Base-by-base conservation (phyloP, 257 asterid genomes). In the Leonotis leonurus region DNA sequence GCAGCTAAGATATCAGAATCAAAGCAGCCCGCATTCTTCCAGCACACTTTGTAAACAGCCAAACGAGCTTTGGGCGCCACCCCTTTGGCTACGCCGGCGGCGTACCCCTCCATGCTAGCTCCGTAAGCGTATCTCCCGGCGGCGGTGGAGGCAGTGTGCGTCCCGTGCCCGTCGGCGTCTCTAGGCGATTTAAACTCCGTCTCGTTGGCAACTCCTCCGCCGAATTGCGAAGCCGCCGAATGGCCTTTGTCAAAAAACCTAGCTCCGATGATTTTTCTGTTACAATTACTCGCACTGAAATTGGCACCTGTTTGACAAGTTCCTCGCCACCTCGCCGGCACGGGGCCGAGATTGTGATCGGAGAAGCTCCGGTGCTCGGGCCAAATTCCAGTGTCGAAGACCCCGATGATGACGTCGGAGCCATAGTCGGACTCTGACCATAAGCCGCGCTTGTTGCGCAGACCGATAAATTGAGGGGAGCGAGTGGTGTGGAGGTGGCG, bases 341-440 rank as follows among this genome's bases (percentile, higher is more conserved):
- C 87, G 3, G 96, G 95, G 1, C 93, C 93, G 5, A 89, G 75
- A 52, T 86, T 83, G 48, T 77, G 73, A 65, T 86, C 96, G 4
- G 93, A 83, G 73, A 89, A 89, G 63, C 95, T 85, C 70, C 90
- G 60, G 0, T 88, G 60, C 69, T 89, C 96, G n/a, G 96, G 96
- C 95, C 95, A 84, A 62, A 89, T 79, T 0, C 95, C 96, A 11
- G 96, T 89, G 30, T 86, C 96, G 12, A 89, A 79, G n/a, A 89
- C 77, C 0, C 93, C 96, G 0, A 89, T 74, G 0, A 89, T 86
- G 0, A 89, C 87, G 33, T 88, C 95, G 1, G 96, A 82, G 0
- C 96, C 95, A n/a, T 89, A 89, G 40, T 89, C 93, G 0, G 96
- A 85, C 3, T 83, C 88, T n/a, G 90, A 89, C 96, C 96, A 89